A percentile compares a stretch with the other conserved stretches of the same genome.
Evolutionary conservation across 2,329 filamentous ascomycete genomes (phyloP).

Genomic region (Colletotrichum falcatum): DNA sequence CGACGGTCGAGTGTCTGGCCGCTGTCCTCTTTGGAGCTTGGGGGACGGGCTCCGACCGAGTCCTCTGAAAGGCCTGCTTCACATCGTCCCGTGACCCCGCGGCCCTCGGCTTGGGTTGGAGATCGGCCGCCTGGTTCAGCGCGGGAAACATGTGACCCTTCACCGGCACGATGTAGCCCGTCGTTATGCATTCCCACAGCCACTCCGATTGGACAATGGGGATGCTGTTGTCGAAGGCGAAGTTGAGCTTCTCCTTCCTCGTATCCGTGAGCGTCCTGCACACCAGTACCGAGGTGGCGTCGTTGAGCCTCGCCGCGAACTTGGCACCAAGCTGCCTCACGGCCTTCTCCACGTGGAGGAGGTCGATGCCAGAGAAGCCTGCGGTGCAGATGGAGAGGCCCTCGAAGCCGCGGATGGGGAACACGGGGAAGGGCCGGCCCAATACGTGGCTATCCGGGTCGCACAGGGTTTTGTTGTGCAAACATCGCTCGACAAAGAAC

Average conservation of each 20-base stretch:
- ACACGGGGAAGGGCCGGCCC: constrained; percentile 79
- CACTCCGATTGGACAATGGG: constrained; percentile 85
- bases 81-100: constrained; percentile 16
- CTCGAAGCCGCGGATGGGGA: constrained; percentile 77
- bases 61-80: constrained; percentile 36
- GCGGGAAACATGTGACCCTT: constrained; percentile 62
- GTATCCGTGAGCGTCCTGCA: constrained; percentile 70
- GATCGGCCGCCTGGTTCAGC: constrained; percentile 46
- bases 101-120: constrained; percentile 26
- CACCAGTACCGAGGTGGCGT: constrained; percentile 81
- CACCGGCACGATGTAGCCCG: constrained; percentile 60
- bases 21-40: constrained; percentile 30
- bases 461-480: constrained; percentile 80
- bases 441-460: constrained; percentile 78
- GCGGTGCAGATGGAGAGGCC: constrained; percentile 82
- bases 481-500: constrained; percentile 92
- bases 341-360: constrained; percentile 84
- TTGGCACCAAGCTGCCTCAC: constrained; percentile 81
- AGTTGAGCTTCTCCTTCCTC: constrained; percentile 80
- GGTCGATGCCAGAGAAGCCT: constrained; percentile 84
- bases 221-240: constrained; percentile 80
- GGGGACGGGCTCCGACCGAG: constrained; percentile 29
- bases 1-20: constrained; percentile 43
- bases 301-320: constrained; percentile 82
- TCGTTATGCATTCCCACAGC: constrained; percentile 84